phyloP scores from a whole-genome alignment of 1,139 yeast genomes.

The Blastobotrys buckinghamii region DNA sequence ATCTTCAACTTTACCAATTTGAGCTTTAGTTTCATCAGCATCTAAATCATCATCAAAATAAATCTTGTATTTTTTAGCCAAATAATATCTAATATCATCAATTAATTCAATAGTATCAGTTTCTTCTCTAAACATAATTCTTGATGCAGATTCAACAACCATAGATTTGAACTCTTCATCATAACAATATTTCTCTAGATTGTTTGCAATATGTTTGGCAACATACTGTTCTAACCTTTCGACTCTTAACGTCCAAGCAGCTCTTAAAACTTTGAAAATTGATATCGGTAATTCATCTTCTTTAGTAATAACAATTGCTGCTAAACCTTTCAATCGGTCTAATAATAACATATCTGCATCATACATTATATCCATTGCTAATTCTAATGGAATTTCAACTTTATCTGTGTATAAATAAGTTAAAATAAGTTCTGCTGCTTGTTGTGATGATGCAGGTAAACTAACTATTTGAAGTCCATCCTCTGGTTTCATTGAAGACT shows the following conservation, averaged over 20 bases:
- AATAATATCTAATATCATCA: conserved; percentile 68
- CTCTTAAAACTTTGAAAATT: conserved; percentile 51
- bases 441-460: conserved; percentile 37
- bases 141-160: conserved; percentile 46
- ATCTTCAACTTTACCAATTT: conserved; percentile 12
- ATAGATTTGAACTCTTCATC: conserved; percentile 37
- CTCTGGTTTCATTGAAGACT: conserved; percentile 16
- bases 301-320: conserved; percentile 51
- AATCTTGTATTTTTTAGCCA: conserved; percentile 44
- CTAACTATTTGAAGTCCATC: conserved; percentile 33
- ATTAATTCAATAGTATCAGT: conserved; percentile 75
- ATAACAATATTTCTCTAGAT: conserved; percentile 38
- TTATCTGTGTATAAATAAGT: conserved; percentile 58
- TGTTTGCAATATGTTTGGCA: conserved; percentile 52
- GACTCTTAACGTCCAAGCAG: conserved; percentile 63
- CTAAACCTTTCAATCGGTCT: conserved; percentile 59
- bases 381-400: conserved; percentile 44
- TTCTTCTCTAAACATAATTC: conserved; percentile 58
- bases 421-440: conserved; percentile 50
- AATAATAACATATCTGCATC: conserved; percentile 58
- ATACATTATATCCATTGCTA: conserved; percentile 50
- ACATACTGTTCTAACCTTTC: conserved; percentile 61
- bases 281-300: conserved; percentile 30
- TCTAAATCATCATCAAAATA: conserved; percentile 17
- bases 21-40: conserved; percentile 10